Evolutionary conservation across 352 stramenopile genomes (phyloP).

Genomic region (Phytophthora europaea): DNA sequence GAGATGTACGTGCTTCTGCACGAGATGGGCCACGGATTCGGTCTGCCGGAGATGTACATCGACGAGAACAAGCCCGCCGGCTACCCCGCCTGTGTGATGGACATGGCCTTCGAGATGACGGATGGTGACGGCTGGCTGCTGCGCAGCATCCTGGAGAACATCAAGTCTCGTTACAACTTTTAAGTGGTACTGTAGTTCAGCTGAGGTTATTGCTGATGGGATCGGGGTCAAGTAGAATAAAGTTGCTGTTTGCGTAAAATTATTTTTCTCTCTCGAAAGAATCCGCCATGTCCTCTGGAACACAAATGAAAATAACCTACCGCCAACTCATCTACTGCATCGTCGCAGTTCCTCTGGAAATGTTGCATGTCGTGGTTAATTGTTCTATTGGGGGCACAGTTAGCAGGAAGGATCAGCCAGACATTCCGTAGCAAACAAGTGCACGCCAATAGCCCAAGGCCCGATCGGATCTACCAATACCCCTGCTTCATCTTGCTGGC

Average conservation of each 20-base stretch:
- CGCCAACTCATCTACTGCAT: no score
- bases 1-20: conserved; percentile 35
- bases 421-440: background rate
- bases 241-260: background rate
- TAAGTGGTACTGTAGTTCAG: conserved; percentile 1
- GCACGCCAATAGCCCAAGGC: background rate
- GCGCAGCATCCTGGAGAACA: conserved; percentile 11
- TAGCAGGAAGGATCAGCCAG: background rate
- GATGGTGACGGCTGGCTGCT: conserved; percentile 17
- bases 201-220: background rate
- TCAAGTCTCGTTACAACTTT: conserved; percentile 23
- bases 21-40: conserved; percentile 47
- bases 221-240: background rate
- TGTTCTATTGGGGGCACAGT: background rate
- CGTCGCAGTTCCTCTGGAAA: conserved; percentile 33
- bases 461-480: background rate
- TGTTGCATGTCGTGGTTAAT: background rate
- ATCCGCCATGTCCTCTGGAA: no score
- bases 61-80: conserved; percentile 9
- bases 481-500: background rate
- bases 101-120: conserved; percentile 14
- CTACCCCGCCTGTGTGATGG: conserved; percentile 19
- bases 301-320: no score
- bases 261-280: no score
- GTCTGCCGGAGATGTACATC: conserved; percentile 25